Conservation (phyloP, 495 filamentous ascomycete species). For the Endocarpon pusillum region DNA sequence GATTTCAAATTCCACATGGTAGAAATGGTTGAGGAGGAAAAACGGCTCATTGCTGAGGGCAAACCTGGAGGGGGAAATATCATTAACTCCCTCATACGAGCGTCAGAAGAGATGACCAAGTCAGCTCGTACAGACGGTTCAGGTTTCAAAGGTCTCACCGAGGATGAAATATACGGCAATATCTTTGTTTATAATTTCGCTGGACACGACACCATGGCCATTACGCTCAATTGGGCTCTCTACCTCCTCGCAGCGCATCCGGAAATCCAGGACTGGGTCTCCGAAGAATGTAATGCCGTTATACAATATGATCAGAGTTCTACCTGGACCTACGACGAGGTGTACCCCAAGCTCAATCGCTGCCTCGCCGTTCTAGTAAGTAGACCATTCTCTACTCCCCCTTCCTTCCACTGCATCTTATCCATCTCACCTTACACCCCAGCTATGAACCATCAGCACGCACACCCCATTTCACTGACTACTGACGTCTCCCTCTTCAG, state of each 20-base stretch:
- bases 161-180: slow-evolving; percentile 29
- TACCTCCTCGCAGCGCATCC: slow-evolving; percentile 24
- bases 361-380: slow-evolving; percentile 22
- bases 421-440: no score
- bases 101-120: no score
- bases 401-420: neutral
- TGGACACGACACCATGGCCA: slow-evolving; percentile 33
- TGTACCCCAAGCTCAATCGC: slow-evolving; percentile 20
- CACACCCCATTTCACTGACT: no score
- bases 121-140: no score
- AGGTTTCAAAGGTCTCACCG: slow-evolving; percentile 16
- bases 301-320: slow-evolving; percentile 10
- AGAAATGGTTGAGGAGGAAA: slow-evolving; percentile 4
- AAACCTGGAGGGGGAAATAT: neutral
- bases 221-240: slow-evolving; percentile 22
- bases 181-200: slow-evolving; percentile 33
- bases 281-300: slow-evolving; percentile 18
- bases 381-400: neutral
- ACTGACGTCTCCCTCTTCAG: no score
- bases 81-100: neutral
- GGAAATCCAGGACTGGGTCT: slow-evolving; percentile 25
- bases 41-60: slow-evolving; percentile 7
- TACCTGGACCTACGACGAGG: slow-evolving; percentile 20
- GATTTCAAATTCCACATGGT: slow-evolving; percentile 8
- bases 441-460: no score